A percentile compares a stretch with the other conserved stretches of the same genome.
Conservation (phyloP, 495 filamentous ascomycete species). For the Xylaria longipes region DNA sequence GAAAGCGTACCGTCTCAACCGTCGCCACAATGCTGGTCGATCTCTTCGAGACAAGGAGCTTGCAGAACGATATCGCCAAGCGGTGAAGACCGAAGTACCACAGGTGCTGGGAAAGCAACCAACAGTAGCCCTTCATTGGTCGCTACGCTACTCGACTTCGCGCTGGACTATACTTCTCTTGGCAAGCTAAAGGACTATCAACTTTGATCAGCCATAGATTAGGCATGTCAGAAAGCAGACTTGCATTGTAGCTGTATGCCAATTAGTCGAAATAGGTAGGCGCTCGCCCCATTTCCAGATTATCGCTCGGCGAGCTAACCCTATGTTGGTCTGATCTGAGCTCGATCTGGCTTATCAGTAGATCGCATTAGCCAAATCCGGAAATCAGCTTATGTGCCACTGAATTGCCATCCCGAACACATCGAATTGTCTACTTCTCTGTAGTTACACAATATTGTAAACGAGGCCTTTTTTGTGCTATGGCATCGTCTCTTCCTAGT, state of each 20-base stretch:
- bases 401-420: background rate
- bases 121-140: background rate
- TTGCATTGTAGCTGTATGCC: background rate
- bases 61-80: conserved; percentile 13
- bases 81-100: conserved; percentile 3
- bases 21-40: conserved; percentile 5
- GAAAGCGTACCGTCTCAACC: background rate
- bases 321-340: background rate
- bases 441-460: background rate
- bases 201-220: conserved; percentile 16
- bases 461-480: background rate
- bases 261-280: conserved; percentile 6
- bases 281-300: background rate
- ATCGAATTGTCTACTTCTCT: conserved; percentile 4
- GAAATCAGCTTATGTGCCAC: background rate
- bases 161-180: conserved; percentile 1
- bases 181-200: conserved; percentile 16
- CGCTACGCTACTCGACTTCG: background rate
- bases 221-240: background rate
- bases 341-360: background rate
- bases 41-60: conserved; percentile 5
- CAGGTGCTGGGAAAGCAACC: background rate
- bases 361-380: background rate
- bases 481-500: background rate
- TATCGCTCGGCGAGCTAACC: background rate